Evolutionary conservation across 1,284 basidiomycete genomes (phyloP), one percentile per base, ranked within the genome.

Genomic region (Rhodotorula sp.): DNA sequence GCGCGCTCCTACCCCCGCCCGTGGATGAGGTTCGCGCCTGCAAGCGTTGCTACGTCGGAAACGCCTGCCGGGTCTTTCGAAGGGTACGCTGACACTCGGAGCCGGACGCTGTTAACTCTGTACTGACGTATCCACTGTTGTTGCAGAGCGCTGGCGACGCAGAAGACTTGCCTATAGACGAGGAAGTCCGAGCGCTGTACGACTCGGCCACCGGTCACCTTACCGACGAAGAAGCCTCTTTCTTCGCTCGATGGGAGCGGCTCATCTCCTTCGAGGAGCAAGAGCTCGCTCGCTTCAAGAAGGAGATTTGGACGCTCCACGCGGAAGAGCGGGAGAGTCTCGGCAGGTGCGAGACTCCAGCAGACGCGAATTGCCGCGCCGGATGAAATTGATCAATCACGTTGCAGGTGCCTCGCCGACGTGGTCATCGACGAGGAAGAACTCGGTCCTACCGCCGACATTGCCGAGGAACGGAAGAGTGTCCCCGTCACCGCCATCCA

Each of bases 61-160:
- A 97, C 77, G 86, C 87, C 2, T 99, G 96, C 81, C 94, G 97
- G 90, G 84, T 99, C 7, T 98, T 94, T 81, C 90, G 94, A 61
- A 90, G 89, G 83, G 91, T 90, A 72, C 55, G 85, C 77, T 14
- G 5, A 51, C 15, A 18, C 54, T 30, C 26, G 54, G 30, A 4
- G 22, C 18, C 10, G 18, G 29, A 29, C 37, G 37, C 37, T 12
- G 45, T 45, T 3, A 1, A 20, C 20, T 4, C 68, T 44, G n/a
- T 46, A 45, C 48, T 64, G 48, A 68, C 17, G 3, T 29, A 1
- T 12, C 18, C 12, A 24, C 12, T 5, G 0, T 12, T 37, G n/a
- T n/a, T 30, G 49, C 74, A 93, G 90, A 87, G 90, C 0, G 86
- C 90, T 7, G 91, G 93, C 76, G 81, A 84, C 45, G 85, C 89